Percentiles rank a stretch among this genome's conserved stretches.
phyloP scores from a whole-genome alignment of 352 stramenopile genomes.

The Pythium plurisporium region DNA sequence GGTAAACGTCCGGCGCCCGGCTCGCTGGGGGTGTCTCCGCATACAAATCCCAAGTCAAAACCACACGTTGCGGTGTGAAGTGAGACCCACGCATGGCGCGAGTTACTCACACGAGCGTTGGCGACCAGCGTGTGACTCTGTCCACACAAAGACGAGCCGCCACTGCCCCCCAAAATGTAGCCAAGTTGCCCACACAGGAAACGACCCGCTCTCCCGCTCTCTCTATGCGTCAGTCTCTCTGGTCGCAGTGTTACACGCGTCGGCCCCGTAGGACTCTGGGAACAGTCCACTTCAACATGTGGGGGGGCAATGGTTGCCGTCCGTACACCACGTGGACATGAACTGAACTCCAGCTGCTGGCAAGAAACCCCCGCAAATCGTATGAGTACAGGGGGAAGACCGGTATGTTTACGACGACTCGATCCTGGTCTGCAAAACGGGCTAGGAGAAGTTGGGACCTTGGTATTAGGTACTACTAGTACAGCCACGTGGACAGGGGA shows the following conservation, averaged over 20 bases:
- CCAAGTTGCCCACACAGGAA: too few species aligned
- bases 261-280: neutral
- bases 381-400: neutral
- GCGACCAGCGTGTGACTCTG: conserved; percentile 9
- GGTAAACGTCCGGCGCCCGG: neutral
- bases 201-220: neutral
- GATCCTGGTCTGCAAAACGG: too few species aligned
- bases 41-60: conserved; percentile 7
- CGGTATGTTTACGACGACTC: neutral
- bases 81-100: neutral
- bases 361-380: too few species aligned
- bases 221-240: neutral
- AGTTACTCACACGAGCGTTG: neutral
- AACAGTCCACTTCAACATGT: neutral
- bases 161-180: too few species aligned
- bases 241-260: neutral
- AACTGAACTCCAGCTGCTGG: neutral
- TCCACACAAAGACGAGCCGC: neutral
- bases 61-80: neutral
- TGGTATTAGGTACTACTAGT: too few species aligned
- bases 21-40: neutral
- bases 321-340: neutral
- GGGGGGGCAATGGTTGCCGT: neutral
- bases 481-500: too few species aligned
- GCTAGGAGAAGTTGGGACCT: too few species aligned